Base-by-base conservation (phyloP, 352 stramenopile genomes). In the Phytophthora quininea region DNA sequence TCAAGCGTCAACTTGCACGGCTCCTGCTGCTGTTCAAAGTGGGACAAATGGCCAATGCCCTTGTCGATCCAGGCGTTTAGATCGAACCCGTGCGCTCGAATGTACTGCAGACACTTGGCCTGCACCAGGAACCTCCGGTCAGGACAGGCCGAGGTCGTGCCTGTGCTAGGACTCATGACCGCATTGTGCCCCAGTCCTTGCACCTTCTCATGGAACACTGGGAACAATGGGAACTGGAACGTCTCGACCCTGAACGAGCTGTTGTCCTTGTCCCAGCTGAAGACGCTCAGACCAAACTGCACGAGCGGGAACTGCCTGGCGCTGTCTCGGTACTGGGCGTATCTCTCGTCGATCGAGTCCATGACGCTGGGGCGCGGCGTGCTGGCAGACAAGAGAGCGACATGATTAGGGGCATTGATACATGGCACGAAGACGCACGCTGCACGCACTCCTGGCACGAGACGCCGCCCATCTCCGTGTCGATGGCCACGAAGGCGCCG, bases 201-300 rank as follows among this genome's bases (percentile, higher is more conserved):
- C 1, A 61, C 37, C 58, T 76, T 69, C 32, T 78, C 64, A 30
- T 84, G 56, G 33, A 79, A 84, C 9, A 80, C 66, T 9, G 86
- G 80, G 62, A 92, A 94, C 45, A 94, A 77, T 37, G 86, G 86
- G 68, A 92, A 94, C 59, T 91, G 84, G 65, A 86, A 90, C 50
- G 72, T 88, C 48, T 79, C 69, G 45, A 91, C 84, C 7, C 76
- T 64, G 55, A 92, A 94, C 30, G 53, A 32, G n/a, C 54, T 58
- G 27, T 54, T 58, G 1, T 77, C 52, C 11, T 55, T 54, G 42
- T 90, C 60, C 83, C 84, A 92, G 31, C 54, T 65, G 73, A 94
- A 94, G 51, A 74, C 71, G 58, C 80, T 90, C n/a, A 94, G 48
- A 1, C 86, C 86, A 40, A 94, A 91, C 62, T 94, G 79, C 48